Evolutionary conservation across 768 basidiomycete species (phyloP).

Genomic region (Tulasnella sp.): DNA sequence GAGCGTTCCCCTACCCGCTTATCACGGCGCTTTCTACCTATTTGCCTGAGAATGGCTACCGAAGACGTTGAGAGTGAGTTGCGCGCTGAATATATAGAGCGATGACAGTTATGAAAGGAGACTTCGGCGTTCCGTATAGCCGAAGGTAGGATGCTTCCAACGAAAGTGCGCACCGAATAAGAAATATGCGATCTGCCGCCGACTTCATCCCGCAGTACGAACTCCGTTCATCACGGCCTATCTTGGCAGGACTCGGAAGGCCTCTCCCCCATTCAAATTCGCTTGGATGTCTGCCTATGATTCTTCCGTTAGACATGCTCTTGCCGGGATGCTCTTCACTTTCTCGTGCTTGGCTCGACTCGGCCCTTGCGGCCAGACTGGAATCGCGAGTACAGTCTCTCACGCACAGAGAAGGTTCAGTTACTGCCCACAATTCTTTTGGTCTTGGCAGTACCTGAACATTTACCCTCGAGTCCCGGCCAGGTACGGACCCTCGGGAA

Average conservation of each 20-base stretch:
- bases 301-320: background rate
- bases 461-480: background rate
- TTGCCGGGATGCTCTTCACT: background rate
- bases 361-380: background rate
- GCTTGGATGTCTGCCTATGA: background rate
- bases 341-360: background rate
- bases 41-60: too few relatives aligned
- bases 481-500: background rate
- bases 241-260: background rate
- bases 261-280: background rate
- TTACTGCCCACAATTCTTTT: background rate
- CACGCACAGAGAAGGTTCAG: background rate
- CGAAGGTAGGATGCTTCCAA: background rate
- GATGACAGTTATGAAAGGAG: background rate
- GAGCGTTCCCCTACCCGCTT: too few relatives aligned
- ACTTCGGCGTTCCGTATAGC: background rate
- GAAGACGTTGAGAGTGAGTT: background rate
- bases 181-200: conserved; percentile 1
- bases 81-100: background rate
- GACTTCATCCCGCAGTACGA: background rate
- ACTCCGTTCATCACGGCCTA: background rate
- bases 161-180: background rate
- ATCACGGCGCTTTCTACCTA: too few relatives aligned
- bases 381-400: background rate
- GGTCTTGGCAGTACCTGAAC: background rate